phyloP scores from a whole-genome alignment of 129 eudicot genomes.

The Pulicaria dysenterica region DNA sequence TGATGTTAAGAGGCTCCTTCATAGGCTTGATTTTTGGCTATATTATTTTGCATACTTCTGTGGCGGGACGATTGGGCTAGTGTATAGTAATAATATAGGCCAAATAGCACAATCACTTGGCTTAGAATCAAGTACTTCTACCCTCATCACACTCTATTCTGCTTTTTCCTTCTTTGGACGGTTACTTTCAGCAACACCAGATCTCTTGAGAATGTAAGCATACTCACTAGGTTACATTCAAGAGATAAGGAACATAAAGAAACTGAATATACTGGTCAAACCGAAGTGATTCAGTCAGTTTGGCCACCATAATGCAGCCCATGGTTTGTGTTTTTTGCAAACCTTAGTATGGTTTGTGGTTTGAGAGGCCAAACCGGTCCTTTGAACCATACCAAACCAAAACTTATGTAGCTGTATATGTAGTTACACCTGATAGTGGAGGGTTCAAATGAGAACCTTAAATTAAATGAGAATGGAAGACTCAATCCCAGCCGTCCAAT shows the following conservation, averaged over 20 bases:
- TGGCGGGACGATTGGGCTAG: slow-evolving; percentile 93
- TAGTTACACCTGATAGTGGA: too few relatives aligned
- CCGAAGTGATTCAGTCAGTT: too few relatives aligned
- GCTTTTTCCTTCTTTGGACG: slow-evolving; percentile 92
- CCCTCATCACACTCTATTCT: slow-evolving; percentile 70
- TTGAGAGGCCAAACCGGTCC: too few relatives aligned
- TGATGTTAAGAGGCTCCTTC: slow-evolving; percentile 46
- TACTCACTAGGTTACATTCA: background rate
- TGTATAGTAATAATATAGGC: slow-evolving; percentile 85
- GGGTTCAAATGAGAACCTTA: too few relatives aligned
- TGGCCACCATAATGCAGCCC: too few relatives aligned
- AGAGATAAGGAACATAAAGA: background rate
- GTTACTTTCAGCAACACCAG: slow-evolving; percentile 86
- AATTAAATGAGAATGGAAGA: too few relatives aligned
- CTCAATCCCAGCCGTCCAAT: too few relatives aligned
- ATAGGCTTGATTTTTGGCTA: slow-evolving; percentile 83
- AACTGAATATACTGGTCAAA: too few relatives aligned
- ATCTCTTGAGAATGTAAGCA: slow-evolving; percentile 63
- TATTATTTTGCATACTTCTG: slow-evolving; percentile 76
- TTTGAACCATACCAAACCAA: too few relatives aligned
- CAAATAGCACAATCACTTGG: slow-evolving; percentile 84
- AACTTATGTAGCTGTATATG: too few relatives aligned
- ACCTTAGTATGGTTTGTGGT: too few relatives aligned
- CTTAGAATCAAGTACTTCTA: slow-evolving; percentile 44
- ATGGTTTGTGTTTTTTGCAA: too few relatives aligned